phyloP scores from a whole-genome alignment of 805 yeast species.

The Jamesozyma jinghongensis region DNA sequence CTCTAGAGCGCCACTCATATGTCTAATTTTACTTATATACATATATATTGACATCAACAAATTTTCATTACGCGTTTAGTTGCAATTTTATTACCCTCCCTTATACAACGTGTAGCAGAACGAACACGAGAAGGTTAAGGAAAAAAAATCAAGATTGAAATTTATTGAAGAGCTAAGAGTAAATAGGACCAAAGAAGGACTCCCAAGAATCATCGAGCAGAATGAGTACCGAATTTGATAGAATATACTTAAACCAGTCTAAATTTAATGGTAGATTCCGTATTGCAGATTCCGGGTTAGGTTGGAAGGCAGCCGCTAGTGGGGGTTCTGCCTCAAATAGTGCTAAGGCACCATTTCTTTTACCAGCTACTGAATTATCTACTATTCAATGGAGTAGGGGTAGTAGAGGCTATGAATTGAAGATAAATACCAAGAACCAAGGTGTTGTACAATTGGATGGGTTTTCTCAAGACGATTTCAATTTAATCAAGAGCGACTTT shows the following conservation, averaged over 20 bases:
- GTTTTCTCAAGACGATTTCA: conserved; percentile 76
- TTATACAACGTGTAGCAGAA: too few relatives aligned
- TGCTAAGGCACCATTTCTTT: conserved; percentile 64
- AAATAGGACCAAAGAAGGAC: neutral
- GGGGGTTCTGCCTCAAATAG: conserved; percentile 38
- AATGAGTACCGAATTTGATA: conserved; percentile 68
- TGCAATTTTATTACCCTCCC: too few relatives aligned
- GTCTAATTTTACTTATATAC: too few relatives aligned
- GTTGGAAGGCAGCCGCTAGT: conserved; percentile 69
- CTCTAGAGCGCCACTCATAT: conserved; percentile 2
- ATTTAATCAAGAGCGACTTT: conserved; percentile 71
- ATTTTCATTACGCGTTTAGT: too few relatives aligned
- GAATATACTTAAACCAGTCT: conserved; percentile 82
- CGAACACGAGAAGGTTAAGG: too few relatives aligned
- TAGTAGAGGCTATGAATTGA: conserved; percentile 79
- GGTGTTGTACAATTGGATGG: conserved; percentile 89
- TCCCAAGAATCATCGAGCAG: neutral
- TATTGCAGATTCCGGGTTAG: conserved; percentile 92
- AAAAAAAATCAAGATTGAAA: neutral
- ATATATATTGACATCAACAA: too few relatives aligned
- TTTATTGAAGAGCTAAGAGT: too few relatives aligned
- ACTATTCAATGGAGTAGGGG: conserved; percentile 89
- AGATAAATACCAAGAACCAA: conserved; percentile 79
- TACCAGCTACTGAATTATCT: conserved; percentile 79
- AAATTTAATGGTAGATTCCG: conserved; percentile 81